Evolutionary conservation across 768 basidiomycete species (phyloP), one percentile per base, ranked within the genome.

Genomic region (Pholiota microspora): DNA sequence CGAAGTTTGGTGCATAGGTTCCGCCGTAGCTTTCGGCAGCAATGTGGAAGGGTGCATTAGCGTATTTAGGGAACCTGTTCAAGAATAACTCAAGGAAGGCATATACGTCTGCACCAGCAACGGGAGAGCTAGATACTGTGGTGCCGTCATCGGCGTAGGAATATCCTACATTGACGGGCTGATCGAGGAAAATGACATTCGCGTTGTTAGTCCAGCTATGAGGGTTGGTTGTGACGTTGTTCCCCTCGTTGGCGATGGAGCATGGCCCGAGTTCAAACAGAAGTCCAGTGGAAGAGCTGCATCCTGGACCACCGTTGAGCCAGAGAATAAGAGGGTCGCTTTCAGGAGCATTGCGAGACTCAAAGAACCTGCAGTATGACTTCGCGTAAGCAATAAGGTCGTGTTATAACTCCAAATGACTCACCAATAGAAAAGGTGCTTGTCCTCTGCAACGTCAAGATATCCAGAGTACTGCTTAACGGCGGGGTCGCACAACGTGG

Each of bases 261-360:
- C 96, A 98, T 0, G 96, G 94, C 0, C 96, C 96, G 18, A 96
- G 84, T 66, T 98, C 94, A 61, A 96, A 92, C 13, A 98, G 76
- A 21, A 97, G 80, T 8, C 95, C 95, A 0, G 91, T 89, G 8
- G 86, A 83, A 7, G 85, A 88, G 51, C 82, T 85, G 71, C 84
- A 85, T 7, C 85, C 82, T 18, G 84, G 85, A 10, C 88, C 87
- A 29, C 91, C 91, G 59, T 92, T 92, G n/a, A 92, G 75, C 95
- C 95, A 97, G 45, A 97, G 76, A 7, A 95, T 78, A 2, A 98
- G 78, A 3, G 94, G 95, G 5, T 89, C 93, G 49, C 83, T 76
- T 48, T 79, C 71, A 0, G 96, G 94, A 15, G 82, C 77, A 51
- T 72, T 74, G 31, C 94, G 79, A 1, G 89, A 83, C 71, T 97